Percentiles rank a stretch among this genome's conserved stretches.
phyloP scores from a whole-genome alignment of 2,329 filamentous ascomycete genomes.

The Colletotrichum phormii region DNA sequence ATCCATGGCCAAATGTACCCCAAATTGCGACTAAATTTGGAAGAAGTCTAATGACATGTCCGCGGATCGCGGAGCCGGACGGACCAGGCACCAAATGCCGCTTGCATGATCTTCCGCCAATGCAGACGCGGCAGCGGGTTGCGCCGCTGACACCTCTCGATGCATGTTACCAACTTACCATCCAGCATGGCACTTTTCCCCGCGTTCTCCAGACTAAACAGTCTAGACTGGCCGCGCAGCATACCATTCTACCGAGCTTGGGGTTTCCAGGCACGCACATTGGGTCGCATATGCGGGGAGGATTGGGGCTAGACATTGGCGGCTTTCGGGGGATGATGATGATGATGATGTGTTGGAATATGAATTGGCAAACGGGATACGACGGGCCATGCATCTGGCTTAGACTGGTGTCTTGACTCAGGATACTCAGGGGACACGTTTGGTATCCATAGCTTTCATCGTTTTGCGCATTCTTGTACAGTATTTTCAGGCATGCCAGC shows the following conservation, averaged over 20 bases:
- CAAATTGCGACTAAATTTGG: background rate
- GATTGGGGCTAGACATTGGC: background rate
- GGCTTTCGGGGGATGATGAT: background rate
- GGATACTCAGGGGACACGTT: background rate
- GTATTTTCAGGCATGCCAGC: background rate
- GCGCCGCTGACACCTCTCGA: background rate
- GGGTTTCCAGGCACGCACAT: background rate
- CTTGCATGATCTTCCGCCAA: conserved; percentile 27
- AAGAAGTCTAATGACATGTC: background rate
- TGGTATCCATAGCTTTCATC: background rate
- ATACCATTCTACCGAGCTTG: background rate
- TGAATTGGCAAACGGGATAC: background rate
- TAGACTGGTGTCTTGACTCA: background rate
- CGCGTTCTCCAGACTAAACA: conserved; percentile 5
- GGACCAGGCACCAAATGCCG: background rate
- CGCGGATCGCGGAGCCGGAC: conserved; percentile 24
- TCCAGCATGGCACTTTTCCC: conserved; percentile 6
- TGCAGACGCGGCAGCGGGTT: conserved; percentile 10
- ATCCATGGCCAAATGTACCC: background rate
- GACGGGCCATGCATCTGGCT: background rate
- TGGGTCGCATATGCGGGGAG: conserved; percentile 5
- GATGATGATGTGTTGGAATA: background rate
- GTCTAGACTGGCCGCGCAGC: background rate
- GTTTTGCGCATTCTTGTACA: background rate
- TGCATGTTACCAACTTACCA: conserved; percentile 6